These are phyloP conservation scores for Salicornia ramosissima DNA, from an alignment of 148 eudicot species.

Conservation along the genomic window DNA sequence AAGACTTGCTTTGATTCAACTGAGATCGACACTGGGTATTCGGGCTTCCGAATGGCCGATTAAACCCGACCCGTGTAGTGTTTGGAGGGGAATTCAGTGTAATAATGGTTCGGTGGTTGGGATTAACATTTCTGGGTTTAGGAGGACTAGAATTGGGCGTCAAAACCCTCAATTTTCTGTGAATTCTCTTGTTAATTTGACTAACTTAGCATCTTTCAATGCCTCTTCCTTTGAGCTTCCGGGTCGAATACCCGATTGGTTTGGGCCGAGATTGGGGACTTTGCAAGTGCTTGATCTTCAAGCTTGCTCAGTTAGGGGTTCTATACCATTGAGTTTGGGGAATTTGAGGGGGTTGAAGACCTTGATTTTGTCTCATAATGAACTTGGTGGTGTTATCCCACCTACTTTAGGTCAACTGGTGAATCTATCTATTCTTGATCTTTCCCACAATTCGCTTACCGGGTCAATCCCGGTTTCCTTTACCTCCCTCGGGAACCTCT, in stretches of 20 bases:
- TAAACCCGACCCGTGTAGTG: slow-evolving; percentile 62
- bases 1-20: slow-evolving; percentile 49
- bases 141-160: slow-evolving; percentile 63
- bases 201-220: slow-evolving; percentile 55
- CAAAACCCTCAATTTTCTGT: slow-evolving; percentile 80
- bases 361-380: slow-evolving; percentile 52
- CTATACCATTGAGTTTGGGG: slow-evolving; percentile 60
- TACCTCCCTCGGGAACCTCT: slow-evolving; percentile 48
- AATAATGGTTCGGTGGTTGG: slow-evolving; percentile 61
- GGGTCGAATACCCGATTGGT: slow-evolving; percentile 73
- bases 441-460: slow-evolving; percentile 52
- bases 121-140: slow-evolving; percentile 82
- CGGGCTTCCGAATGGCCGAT: slow-evolving; percentile 80
- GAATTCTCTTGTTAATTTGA: slow-evolving; percentile 64
- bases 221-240: slow-evolving; percentile 71
- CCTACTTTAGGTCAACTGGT: slow-evolving; percentile 53
- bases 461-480: slow-evolving; percentile 59
- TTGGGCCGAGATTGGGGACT: slow-evolving; percentile 41
- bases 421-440: slow-evolving; percentile 62
- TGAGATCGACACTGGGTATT: slow-evolving; percentile 79
- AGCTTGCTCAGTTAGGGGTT: slow-evolving; percentile 53
- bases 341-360: slow-evolving; percentile 44
- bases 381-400: slow-evolving; percentile 57
- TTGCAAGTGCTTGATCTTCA: slow-evolving; percentile 67
- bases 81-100: slow-evolving; percentile 71